Percentiles rank a stretch among this genome's conserved stretches.
Evolutionary conservation across 768 basidiomycete species (phyloP).

Genomic region (Pleurotus salmoneostramineus): DNA sequence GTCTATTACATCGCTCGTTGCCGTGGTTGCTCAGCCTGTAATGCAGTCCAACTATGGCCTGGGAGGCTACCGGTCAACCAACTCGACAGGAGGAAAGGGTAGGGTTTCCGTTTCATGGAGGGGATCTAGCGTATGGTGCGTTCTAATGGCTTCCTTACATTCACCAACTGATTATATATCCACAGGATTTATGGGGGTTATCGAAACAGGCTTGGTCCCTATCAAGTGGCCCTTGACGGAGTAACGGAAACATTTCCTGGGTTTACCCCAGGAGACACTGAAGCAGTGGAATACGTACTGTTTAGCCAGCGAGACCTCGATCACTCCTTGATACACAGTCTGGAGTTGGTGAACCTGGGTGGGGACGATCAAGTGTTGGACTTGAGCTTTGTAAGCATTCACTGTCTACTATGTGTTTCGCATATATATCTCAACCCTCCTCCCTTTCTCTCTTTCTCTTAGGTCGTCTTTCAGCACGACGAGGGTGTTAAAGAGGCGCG

Average conservation of each 20-base stretch:
- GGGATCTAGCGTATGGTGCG: conserved; percentile 9
- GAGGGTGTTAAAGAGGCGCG: neutral
- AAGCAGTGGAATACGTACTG: neutral
- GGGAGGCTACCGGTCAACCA: conserved; percentile 7
- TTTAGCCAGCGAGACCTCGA: conserved; percentile 1
- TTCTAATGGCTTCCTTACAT: neutral
- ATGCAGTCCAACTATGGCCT: neutral
- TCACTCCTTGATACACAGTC: neutral
- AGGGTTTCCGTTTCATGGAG: conserved; percentile 7
- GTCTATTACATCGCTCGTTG: neutral
- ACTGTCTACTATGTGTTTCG: conserved; percentile 21
- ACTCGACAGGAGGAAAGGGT: conserved; percentile 5
- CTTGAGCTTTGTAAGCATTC: conserved; percentile 18
- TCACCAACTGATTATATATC: neutral
- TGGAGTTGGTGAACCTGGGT: conserved; percentile 3
- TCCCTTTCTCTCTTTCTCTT: conserved; percentile 43
- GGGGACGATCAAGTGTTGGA: conserved; percentile 4
- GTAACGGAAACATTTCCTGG: neutral
- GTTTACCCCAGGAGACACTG: neutral
- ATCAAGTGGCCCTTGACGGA: conserved; percentile 8
- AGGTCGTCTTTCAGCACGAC: neutral
- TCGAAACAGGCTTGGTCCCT: conserved; percentile 8
- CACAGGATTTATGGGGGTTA: conserved; percentile 11
- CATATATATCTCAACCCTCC: conserved; percentile 29
- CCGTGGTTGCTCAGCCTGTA: neutral